A percentile compares a stretch with the other conserved stretches of the same genome.
Evolutionary conservation across 495 filamentous ascomycete genomes (phyloP).

Genomic region (Daldinia grandis): DNA sequence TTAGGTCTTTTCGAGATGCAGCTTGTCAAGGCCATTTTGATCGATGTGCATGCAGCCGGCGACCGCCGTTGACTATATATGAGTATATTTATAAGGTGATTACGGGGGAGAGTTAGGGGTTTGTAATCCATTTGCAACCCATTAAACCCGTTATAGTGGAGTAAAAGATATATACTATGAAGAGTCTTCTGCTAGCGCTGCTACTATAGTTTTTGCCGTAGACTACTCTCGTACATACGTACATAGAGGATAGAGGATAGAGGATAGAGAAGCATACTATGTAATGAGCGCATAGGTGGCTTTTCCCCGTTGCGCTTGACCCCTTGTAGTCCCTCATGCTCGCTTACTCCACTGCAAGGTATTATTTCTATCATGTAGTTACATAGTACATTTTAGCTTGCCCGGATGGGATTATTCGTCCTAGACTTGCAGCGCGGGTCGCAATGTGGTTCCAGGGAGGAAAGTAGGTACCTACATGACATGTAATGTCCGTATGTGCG

Average conservation of each 20-base stretch:
- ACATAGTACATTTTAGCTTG: conserved; percentile 12
- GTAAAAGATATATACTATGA: conserved; percentile 4
- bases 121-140: not conserved
- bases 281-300: conserved; percentile 26
- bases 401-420: conserved; percentile 6
- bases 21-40: conserved; percentile 20
- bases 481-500: conserved; percentile 10
- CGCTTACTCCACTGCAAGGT: conserved; percentile 7
- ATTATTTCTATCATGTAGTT: conserved; percentile 1
- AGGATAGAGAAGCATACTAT: not conserved
- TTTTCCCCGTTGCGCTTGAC: not conserved
- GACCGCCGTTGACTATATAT: conserved; percentile 2
- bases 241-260: no score
- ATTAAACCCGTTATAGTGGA: conserved; percentile 26
- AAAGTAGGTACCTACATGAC: not conserved
- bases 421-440: conserved; percentile 21
- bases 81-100: conserved; percentile 30
- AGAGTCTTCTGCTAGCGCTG: not conserved
- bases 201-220: not conserved
- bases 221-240: conserved; percentile 30
- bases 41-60: conserved; percentile 35
- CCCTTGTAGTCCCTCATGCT: not conserved
- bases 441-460: conserved; percentile 2
- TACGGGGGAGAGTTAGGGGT: conserved; percentile 22
- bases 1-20: conserved; percentile 19